These are phyloP conservation scores for Sordariomycetes sp. DNA, from an alignment of 2,329 filamentous ascomycete genomes.

Conservation along the genomic window DNA sequence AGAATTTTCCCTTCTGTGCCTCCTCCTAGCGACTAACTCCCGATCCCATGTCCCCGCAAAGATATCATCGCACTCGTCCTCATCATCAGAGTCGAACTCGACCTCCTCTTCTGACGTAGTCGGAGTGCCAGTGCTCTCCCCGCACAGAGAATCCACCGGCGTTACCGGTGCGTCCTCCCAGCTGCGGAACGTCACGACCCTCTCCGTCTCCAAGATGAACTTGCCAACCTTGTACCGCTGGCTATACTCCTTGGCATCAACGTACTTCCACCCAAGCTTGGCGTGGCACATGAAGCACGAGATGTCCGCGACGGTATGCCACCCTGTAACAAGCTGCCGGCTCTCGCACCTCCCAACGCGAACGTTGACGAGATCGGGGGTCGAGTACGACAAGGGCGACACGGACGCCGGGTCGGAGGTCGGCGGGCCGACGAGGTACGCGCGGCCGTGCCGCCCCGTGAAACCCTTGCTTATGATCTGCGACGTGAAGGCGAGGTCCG, in stretches of 20 bases:
- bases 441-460: constrained; percentile 50
- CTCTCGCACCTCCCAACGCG: constrained; percentile 38
- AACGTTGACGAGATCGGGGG: constrained; percentile 35
- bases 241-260: constrained; percentile 42
- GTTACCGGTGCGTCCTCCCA: constrained; percentile 35
- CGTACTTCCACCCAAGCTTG: constrained; percentile 56
- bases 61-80: constrained; percentile 54
- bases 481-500: constrained; percentile 45
- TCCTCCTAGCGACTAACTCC: constrained; percentile 24
- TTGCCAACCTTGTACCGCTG: constrained; percentile 59
- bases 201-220: constrained; percentile 50
- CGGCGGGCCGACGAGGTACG: constrained; percentile 30
- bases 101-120: constrained; percentile 18
- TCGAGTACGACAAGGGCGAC: constrained; percentile 9
- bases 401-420: constrained; percentile 6
- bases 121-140: constrained; percentile 6
- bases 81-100: constrained; percentile 49
- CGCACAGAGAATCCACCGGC: constrained; percentile 7
- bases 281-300: constrained; percentile 39
- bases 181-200: constrained; percentile 34
- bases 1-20: not conserved
- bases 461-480: constrained; percentile 56
- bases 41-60: constrained; percentile 50
- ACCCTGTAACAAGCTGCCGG: constrained; percentile 46
- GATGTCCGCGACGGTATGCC: constrained; percentile 52